Base-by-base conservation (phyloP, 345 rosid genomes). In the Acer negundo region DNA sequence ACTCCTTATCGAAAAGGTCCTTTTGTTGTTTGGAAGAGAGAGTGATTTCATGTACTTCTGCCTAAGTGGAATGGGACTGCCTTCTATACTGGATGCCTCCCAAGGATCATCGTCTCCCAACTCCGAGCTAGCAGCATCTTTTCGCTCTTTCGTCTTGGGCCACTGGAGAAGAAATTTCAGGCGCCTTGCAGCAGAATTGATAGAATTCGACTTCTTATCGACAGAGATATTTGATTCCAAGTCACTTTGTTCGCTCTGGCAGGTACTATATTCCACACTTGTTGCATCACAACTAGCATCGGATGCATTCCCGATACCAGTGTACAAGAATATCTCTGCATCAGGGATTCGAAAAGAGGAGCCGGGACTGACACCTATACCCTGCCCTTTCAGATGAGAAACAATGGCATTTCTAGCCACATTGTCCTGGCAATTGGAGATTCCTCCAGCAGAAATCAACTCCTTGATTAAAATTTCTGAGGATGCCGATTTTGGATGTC, bases 311-410 rank as follows among this genome's bases (percentile, higher is more conserved):
- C 83, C 89, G 15, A 85, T 77, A 0, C 91, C 95, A 0, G 94
- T 79, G 59, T 88, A 91, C 69, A 93, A 82, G 71, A 92, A 90
- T 20, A 96, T 94, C 85, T 94, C 99, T 4, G 97, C 90, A 80
- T 96, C 99, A 6, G 98, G 89, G 51, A 96, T 84, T 69, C 89
- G 81, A 71, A 94, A 94, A 40, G 94, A 88, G 47, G 97, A 91
- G 62, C 98, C 99, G 0, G 97, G 99, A 82, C 97, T 94, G 28
- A 75, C 80, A 69, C 90, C 84, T 28, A 90, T 84, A 4, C 91
- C 93, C 22, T 84, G 90, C 75, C 84, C 97, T 80, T 77, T 87
- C 56, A 86, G 77, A 59, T 90, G 90, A 19, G 85, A 86, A 84
- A 78, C 81, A 55, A 87, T 77, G 28, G 78, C 83, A 51, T 69